Conservation (phyloP, 2,329 filamentous ascomycete species). For the Boeremia lycopersici region DNA sequence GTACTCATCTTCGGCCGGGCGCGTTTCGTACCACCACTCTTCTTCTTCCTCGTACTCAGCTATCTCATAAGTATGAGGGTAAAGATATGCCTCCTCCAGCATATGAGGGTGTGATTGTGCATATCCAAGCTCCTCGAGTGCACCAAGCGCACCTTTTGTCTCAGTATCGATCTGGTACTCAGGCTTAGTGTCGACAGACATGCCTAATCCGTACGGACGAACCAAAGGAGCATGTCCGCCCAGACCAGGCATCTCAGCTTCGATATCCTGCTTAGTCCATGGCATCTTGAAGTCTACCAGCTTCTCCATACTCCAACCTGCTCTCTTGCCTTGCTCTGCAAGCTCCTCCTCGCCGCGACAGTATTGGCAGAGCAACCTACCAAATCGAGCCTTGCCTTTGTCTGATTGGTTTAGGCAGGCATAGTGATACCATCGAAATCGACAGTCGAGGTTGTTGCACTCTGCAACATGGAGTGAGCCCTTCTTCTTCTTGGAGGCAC, state of each 20-base stretch:
- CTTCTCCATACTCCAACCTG: background rate
- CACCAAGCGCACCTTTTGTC: background rate
- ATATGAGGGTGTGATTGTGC: background rate
- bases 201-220: background rate
- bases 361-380: constrained; percentile 16
- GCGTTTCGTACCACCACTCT: background rate
- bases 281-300: background rate
- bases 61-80: background rate
- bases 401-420: constrained; percentile 23
- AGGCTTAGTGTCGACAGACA: background rate
- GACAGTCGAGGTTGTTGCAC: constrained; percentile 24
- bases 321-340: background rate
- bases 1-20: background rate
- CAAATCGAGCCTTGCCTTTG: constrained; percentile 17
- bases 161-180: background rate
- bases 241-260: background rate
- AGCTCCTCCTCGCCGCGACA: constrained; percentile 19
- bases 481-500: constrained; percentile 1
- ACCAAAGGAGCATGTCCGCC: background rate
- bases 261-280: background rate
- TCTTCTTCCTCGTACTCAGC: background rate
- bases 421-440: constrained; percentile 29
- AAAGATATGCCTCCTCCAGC: constrained; percentile 3
- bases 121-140: background rate
- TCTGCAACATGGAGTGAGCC: constrained; percentile 17